These are phyloP conservation scores for Didymella lethalis DNA, from an alignment of 2,329 filamentous ascomycete genomes.

Conservation along the genomic window DNA sequence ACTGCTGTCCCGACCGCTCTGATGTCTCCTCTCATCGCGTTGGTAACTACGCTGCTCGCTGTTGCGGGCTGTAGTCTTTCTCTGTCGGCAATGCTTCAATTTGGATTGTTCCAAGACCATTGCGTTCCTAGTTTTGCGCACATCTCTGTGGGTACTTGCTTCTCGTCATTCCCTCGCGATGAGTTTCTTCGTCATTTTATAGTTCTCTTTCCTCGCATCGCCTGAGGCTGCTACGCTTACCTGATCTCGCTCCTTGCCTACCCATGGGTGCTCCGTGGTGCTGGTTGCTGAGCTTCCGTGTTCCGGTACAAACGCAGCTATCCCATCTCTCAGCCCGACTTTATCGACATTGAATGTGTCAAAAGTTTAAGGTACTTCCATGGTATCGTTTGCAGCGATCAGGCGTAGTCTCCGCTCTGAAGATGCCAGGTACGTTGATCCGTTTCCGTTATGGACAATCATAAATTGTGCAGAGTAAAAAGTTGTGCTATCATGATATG, in stretches of 20 bases:
- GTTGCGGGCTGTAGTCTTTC: neutral
- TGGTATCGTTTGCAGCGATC: neutral
- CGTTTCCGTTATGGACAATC: neutral
- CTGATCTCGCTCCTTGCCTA: neutral
- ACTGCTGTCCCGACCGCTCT: neutral
- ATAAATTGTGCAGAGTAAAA: neutral
- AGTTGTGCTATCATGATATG: neutral
- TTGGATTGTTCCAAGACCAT: neutral
- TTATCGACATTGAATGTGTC: neutral
- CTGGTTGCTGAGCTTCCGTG: neutral
- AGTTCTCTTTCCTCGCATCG: neutral
- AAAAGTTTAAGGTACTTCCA: neutral
- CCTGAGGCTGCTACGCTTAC: neutral
- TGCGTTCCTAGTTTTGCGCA: neutral
- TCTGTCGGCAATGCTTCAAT: neutral
- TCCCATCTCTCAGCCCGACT: neutral
- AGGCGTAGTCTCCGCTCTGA: neutral
- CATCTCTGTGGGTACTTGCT: neutral
- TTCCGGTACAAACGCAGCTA: neutral
- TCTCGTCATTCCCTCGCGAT: neutral
- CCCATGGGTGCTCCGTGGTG: neutral
- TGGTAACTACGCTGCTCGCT: neutral
- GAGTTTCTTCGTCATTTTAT: neutral
- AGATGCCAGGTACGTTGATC: neutral
- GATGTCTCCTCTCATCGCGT: neutral